Evolutionary conservation across 2,329 filamentous ascomycete species (phyloP).

Genomic region (Monosporascus sp.): DNA sequence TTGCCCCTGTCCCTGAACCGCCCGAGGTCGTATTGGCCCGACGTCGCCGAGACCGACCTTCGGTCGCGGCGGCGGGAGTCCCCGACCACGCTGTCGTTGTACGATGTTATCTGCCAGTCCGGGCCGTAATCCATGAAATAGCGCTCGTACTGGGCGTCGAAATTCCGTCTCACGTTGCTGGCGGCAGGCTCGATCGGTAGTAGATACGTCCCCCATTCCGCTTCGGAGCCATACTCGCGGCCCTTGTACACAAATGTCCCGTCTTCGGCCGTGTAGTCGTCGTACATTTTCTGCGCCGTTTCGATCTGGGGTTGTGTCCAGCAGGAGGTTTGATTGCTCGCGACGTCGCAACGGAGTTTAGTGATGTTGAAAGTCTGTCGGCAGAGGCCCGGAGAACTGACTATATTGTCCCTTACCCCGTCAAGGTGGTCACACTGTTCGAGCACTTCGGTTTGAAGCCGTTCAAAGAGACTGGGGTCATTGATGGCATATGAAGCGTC

Average conservation of each 20-base stretch:
- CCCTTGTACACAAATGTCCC: constrained; percentile 25
- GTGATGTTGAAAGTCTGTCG: constrained; percentile 24
- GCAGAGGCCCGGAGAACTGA: constrained; percentile 34
- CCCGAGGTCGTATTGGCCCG: constrained; percentile 25
- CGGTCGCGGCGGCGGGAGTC: constrained; percentile 18
- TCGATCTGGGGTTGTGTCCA: constrained; percentile 34
- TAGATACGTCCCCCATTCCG: constrained; percentile 19
- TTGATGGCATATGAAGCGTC: constrained; percentile 34
- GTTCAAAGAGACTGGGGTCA: constrained; percentile 30
- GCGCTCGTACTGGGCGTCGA: constrained; percentile 22
- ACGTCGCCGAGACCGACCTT: constrained; percentile 18
- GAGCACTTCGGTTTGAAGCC: constrained; percentile 36
- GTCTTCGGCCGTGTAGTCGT: constrained; percentile 18
- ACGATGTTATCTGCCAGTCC: constrained; percentile 19
- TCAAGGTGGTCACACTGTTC: constrained; percentile 39
- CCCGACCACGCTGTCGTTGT: constrained; percentile 20
- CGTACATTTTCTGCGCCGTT: constrained; percentile 22
- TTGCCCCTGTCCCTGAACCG: constrained; percentile 22
- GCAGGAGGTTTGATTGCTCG: constrained; percentile 25
- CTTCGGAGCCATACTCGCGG: constrained; percentile 40
- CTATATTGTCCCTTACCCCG: constrained; percentile 36
- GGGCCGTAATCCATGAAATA: constrained; percentile 22
- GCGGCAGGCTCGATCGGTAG: constrained; percentile 13
- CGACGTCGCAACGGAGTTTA: constrained; percentile 26
- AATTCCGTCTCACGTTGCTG: constrained; percentile 20